These are phyloP conservation scores for Theobroma grandiflorum DNA, from an alignment of 441 rosid genomes.

Conservation along the genomic window DNA sequence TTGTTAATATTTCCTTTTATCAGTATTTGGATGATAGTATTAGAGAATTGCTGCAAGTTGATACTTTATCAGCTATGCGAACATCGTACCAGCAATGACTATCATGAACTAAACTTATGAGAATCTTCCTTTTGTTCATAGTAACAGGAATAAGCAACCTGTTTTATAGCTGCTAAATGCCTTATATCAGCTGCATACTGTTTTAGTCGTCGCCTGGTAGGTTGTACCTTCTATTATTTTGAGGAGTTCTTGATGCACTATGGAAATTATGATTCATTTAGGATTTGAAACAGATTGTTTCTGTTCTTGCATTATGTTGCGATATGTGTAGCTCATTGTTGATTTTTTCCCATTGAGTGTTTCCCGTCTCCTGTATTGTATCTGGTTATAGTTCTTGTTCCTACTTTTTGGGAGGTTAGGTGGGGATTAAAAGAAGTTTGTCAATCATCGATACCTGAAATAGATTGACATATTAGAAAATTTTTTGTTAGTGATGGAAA, in stretches of 20 bases:
- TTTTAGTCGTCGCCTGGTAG: not conserved
- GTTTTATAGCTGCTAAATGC: not conserved
- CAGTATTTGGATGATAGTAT: not conserved
- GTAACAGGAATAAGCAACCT: not conserved
- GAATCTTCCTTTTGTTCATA: not conserved
- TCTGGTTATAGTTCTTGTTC: not conserved
- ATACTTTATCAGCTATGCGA: not conserved
- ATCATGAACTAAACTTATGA: not conserved
- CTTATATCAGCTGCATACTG: not conserved
- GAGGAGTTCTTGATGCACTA: not conserved
- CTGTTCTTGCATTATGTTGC: not conserved
- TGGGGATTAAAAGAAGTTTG: not conserved
- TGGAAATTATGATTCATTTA: not conserved
- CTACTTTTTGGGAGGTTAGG: conserved; percentile 7
- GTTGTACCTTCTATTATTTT: not conserved
- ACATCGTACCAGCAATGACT: not conserved
- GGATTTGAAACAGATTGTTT: not conserved
- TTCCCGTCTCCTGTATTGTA: not conserved
- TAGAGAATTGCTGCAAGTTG: not conserved
- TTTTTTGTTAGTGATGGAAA: not conserved
- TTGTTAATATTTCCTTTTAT: not conserved
- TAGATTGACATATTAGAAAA: not conserved
- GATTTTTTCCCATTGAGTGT: not conserved
- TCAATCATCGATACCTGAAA: not conserved
- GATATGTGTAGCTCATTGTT: not conserved